A percentile compares a stretch with the other conserved stretches of the same genome.
These are phyloP conservation scores for Phytopythium delawarense DNA, from an alignment of 352 stramenopile genomes.

Conservation along the genomic window DNA sequence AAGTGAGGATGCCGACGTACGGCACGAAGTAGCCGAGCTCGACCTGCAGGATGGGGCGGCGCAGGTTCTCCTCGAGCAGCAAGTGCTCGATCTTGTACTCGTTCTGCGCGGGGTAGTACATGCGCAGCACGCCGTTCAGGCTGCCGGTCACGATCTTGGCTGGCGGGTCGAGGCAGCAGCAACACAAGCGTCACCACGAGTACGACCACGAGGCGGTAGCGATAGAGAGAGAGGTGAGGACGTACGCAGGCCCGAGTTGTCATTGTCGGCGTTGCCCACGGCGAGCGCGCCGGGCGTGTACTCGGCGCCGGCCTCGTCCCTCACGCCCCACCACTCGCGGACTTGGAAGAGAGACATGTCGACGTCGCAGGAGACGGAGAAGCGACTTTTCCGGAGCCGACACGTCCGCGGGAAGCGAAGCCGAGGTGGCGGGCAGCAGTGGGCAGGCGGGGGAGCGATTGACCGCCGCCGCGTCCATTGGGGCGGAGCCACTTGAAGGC, in stretches of 20 bases:
- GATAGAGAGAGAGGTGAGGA: background rate
- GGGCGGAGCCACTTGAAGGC: background rate
- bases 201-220: background rate
- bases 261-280: conserved; percentile 88
- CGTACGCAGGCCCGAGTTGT: conserved; percentile 45
- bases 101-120: conserved; percentile 76
- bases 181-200: background rate
- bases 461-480: background rate
- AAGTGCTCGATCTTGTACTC: conserved; percentile 89
- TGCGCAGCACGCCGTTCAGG: conserved; percentile 78
- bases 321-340: conserved; percentile 84
- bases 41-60: conserved; percentile 86
- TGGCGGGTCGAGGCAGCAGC: conserved; percentile 7
- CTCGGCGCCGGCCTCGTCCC: conserved; percentile 71
- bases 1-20: conserved; percentile 23
- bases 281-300: conserved; percentile 71
- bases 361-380: background rate
- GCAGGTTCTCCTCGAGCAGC: conserved; percentile 83
- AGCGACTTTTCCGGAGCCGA: background rate
- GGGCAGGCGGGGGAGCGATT: background rate
- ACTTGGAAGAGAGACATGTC: conserved; percentile 90
- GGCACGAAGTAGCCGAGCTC: conserved; percentile 79
- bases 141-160: conserved; percentile 89
- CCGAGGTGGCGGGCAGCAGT: too few relatives aligned
- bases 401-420: too few relatives aligned